Base-by-base conservation (phyloP, 2,329 filamentous ascomycete species). In the Harringtonia lauricola region DNA sequence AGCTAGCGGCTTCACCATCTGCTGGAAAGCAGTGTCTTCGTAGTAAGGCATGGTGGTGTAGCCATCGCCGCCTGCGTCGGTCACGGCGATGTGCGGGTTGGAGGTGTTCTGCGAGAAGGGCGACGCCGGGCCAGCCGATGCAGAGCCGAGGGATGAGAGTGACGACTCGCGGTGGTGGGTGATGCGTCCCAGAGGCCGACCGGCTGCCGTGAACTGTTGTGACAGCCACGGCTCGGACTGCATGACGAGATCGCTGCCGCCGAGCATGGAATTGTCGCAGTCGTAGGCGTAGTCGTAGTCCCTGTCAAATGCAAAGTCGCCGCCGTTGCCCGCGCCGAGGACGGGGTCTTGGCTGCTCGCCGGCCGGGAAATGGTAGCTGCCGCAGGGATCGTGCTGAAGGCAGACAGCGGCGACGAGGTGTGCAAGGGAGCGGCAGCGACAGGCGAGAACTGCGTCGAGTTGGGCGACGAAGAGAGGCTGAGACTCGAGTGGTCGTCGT, bases 111-210 rank as follows among this genome's bases (percentile, higher is more conserved):
- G 63, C 33, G 67, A 70, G 56, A 67, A 80, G 4, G 76, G 76
- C 17, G 77, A 81, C 0, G 70, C 65, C 17, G 76, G 76, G n/a
- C 72, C 74, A 22, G 72, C 67, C 1, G 76, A 80, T 30, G 72
- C 67, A 1, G 76, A 80, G 12, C 72, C 74, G 34, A 79, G 53
- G 0, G 77, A 80, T 0, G 76, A 80, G 31, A 77, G 61, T 8
- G 76, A 80, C 2, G 76, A 74, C 50, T 80, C 75, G 51, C 76
- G 71, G 37, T 80, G 67, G 53, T 81, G 76, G 22, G 65, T 54
- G 31, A 66, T 56, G 15, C 65, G 63, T 44, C 59, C 58, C 33
- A 60, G 49, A 10, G 56, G 51, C 53, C 62, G 64, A 19, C 62
- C 57, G 31, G 61, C 62, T 47, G 37, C 34, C n/a, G n/a, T n/a